phyloP scores from a whole-genome alignment of 495 filamentous ascomycete genomes.

The Endocarpon pusillum region DNA sequence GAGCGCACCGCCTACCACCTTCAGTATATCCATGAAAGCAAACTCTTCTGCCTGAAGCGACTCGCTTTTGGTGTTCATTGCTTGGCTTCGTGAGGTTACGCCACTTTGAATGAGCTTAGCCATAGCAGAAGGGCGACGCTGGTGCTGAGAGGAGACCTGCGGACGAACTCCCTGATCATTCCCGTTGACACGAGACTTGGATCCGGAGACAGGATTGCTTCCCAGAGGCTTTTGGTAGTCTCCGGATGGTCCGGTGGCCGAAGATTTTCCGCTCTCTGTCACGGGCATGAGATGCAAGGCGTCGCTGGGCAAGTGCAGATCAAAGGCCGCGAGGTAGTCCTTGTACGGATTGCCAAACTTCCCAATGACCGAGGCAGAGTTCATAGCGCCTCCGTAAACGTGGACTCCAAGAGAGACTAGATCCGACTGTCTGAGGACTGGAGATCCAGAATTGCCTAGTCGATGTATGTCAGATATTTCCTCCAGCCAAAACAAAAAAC shows the following conservation, averaged over 20 bases:
- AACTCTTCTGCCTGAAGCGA: constrained; percentile 5
- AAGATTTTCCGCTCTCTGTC: constrained; percentile 4
- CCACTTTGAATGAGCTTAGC: constrained; percentile 3
- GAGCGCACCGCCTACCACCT: constrained; percentile 5
- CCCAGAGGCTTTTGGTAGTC: constrained; percentile 5
- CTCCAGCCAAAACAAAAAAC: constrained; percentile 1
- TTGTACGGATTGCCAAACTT: constrained; percentile 15
- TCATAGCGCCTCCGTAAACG: constrained; percentile 16
- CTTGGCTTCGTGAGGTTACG: neutral
- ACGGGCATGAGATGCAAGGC: constrained; percentile 7
- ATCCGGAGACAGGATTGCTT: constrained; percentile 1
- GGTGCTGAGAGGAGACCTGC: constrained; percentile 1
- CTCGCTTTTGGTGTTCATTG: constrained; percentile 1
- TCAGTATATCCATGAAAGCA: constrained; percentile 14
- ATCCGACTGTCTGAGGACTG: constrained; percentile 15
- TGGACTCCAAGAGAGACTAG: constrained; percentile 16
- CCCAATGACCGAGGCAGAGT: constrained; percentile 19
- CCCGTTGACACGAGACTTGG: neutral
- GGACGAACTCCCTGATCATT: no score
- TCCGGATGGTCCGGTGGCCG: constrained; percentile 8
- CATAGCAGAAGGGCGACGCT: constrained; percentile 2
- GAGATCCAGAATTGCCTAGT: constrained; percentile 19
- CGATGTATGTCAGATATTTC: neutral
- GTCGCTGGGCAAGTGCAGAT: constrained; percentile 7
- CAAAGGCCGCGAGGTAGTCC: constrained; percentile 10